These are phyloP conservation scores for Nakazawaea ambrosiae DNA, from an alignment of 805 yeast genomes.

Conservation along the genomic window DNA sequence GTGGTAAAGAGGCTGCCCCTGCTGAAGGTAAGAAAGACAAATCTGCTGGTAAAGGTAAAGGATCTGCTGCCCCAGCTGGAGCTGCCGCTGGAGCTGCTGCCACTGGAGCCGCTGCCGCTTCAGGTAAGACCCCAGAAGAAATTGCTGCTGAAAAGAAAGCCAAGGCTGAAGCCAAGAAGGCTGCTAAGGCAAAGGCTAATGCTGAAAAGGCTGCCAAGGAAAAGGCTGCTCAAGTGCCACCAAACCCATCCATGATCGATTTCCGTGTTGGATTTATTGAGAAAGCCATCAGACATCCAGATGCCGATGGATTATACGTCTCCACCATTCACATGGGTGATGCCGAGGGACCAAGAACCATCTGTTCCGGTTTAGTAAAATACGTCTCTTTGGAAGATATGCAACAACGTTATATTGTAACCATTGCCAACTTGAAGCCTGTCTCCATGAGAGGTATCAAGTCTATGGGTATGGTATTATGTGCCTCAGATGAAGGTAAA, in stretches of 20 bases:
- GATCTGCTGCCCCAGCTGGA: constrained; percentile 6
- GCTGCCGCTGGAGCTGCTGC: constrained; percentile 7
- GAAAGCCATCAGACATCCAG: constrained; percentile 95
- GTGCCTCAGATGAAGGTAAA: constrained; percentile 70
- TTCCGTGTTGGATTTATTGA: constrained; percentile 95
- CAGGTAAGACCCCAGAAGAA: constrained; percentile 28
- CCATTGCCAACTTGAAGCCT: constrained; percentile 94
- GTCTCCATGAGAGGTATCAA: constrained; percentile 97
- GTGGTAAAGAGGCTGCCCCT: constrained; percentile 13
- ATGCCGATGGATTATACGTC: constrained; percentile 93
- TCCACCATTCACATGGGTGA: constrained; percentile 97
- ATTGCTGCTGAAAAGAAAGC: constrained; percentile 48
- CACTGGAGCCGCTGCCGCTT: constrained; percentile 16
- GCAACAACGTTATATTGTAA: constrained; percentile 89
- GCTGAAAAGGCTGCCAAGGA: constrained; percentile 45
- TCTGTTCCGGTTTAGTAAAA: constrained; percentile 93
- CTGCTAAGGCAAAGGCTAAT: constrained; percentile 51
- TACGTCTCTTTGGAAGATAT: constrained; percentile 85
- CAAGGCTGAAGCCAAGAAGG: constrained; percentile 38
- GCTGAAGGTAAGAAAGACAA: constrained; percentile 16
- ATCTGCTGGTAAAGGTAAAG: constrained; percentile 16
- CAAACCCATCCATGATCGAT: constrained; percentile 81
- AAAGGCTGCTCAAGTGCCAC: constrained; percentile 52
- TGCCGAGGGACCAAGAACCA: constrained; percentile 95
- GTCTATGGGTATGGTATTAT: constrained; percentile 93